Evolutionary conservation across 2,329 filamentous ascomycete genomes (phyloP).

Genomic region (Epicoccum sorghinum): DNA sequence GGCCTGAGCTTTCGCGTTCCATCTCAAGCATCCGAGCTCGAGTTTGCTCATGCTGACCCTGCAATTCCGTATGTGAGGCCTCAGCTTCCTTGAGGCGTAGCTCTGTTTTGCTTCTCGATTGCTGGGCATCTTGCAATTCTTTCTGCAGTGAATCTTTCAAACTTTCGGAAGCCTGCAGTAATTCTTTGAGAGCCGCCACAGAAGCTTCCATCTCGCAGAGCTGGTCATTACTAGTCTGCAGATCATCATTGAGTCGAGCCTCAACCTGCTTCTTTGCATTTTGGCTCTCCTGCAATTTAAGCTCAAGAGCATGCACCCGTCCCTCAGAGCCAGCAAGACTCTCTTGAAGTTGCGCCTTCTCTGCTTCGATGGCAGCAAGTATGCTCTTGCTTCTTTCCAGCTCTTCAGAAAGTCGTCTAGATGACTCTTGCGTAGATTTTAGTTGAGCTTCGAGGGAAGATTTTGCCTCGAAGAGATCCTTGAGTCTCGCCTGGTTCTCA

Average conservation of each 20-base stretch:
- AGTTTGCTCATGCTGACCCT: slow-evolving; percentile 15
- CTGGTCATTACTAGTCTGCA: slow-evolving; percentile 24
- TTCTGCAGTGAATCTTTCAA: slow-evolving; percentile 20
- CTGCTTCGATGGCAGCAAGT: slow-evolving; percentile 31
- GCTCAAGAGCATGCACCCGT: slow-evolving; percentile 22
- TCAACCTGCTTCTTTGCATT: slow-evolving; percentile 24
- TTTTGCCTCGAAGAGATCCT: slow-evolving; percentile 28
- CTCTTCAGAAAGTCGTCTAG: slow-evolving; percentile 27
- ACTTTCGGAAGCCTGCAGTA: slow-evolving; percentile 24
- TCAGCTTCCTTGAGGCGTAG: slow-evolving; percentile 14
- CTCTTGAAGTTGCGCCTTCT: slow-evolving; percentile 24
- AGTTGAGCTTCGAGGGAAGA: slow-evolving; percentile 28
- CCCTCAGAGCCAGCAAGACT: slow-evolving; percentile 30
- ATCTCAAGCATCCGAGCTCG: slow-evolving; percentile 9
- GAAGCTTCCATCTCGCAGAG: slow-evolving; percentile 34
- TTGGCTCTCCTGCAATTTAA: slow-evolving; percentile 26
- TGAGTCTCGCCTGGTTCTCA: slow-evolving; percentile 24
- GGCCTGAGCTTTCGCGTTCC: slow-evolving; percentile 8
- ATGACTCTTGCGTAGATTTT: slow-evolving; percentile 23
- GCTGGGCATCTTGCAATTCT: slow-evolving; percentile 21
- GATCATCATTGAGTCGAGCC: slow-evolving; percentile 15
- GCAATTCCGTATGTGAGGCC: slow-evolving; percentile 15
- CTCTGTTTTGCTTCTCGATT: slow-evolving; percentile 20
- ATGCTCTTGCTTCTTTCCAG: slow-evolving; percentile 28
- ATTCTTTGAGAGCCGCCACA: slow-evolving; percentile 22